A percentile compares a stretch with the other conserved stretches of the same genome.
phyloP scores from a whole-genome alignment of 2,329 filamentous ascomycete genomes.

The Zymoseptoria brevis region DNA sequence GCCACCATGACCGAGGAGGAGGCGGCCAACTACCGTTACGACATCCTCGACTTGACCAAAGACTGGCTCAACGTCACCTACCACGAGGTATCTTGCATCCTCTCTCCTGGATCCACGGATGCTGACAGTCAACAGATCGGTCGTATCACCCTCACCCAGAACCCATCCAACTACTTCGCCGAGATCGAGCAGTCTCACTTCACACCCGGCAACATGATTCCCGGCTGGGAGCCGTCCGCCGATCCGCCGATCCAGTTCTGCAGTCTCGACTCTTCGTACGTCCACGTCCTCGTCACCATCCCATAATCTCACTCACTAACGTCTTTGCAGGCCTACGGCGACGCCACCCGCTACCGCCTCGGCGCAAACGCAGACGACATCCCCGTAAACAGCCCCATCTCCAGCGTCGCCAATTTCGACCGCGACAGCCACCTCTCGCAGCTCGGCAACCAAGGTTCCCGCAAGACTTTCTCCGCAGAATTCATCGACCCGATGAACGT shows the following conservation, averaged over 20 bases:
- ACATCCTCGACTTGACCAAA: slow-evolving; percentile 48
- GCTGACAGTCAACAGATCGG: slow-evolving; percentile 40
- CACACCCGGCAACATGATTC: slow-evolving; percentile 44
- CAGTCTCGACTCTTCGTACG: slow-evolving; percentile 42
- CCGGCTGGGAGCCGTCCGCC: slow-evolving; percentile 43
- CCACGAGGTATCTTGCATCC: slow-evolving; percentile 24
- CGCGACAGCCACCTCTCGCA: slow-evolving; percentile 25
- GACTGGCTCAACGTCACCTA: slow-evolving; percentile 44
- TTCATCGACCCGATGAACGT: slow-evolving; percentile 23
- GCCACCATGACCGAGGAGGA: slow-evolving; percentile 42
- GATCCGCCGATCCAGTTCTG: slow-evolving; percentile 43
- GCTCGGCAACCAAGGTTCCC: slow-evolving; percentile 20
- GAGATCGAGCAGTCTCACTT: slow-evolving; percentile 48
- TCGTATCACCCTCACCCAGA: slow-evolving; percentile 45
- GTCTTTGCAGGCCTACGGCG: slow-evolving; percentile 28
- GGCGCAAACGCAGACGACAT: slow-evolving; percentile 47
- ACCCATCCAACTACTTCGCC: slow-evolving; percentile 45
- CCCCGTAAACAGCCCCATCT: slow-evolving; percentile 41
- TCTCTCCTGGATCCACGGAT: background rate
- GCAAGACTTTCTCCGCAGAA: slow-evolving; percentile 21
- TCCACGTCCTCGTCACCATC: background rate
- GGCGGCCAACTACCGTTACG: slow-evolving; percentile 44
- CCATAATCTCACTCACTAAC: background rate
- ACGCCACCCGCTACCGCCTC: slow-evolving; percentile 45
- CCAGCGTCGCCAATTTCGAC: slow-evolving; percentile 21